Percentiles rank a stretch among this genome's conserved stretches.
Evolutionary conservation across 2,329 filamentous ascomycete genomes (phyloP).

Genomic region (Lojkania enalia): DNA sequence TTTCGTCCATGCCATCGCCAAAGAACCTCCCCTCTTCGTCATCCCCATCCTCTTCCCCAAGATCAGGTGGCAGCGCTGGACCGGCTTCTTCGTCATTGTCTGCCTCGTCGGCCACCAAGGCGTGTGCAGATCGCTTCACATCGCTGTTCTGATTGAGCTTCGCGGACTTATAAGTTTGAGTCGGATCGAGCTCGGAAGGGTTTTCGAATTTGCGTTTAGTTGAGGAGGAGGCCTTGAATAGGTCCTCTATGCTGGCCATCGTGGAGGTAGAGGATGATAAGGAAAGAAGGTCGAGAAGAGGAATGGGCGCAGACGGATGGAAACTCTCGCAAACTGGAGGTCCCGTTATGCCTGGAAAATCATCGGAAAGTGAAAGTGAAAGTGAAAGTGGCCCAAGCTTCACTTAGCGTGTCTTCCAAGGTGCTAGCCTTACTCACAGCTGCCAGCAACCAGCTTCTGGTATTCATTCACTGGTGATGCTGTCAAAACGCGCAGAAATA

Average conservation of each 20-base stretch:
- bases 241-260: slow-evolving; percentile 66
- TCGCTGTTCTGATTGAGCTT: slow-evolving; percentile 58
- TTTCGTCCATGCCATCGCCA: slow-evolving; percentile 81
- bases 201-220: slow-evolving; percentile 64
- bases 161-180: slow-evolving; percentile 63
- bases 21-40: slow-evolving; percentile 97
- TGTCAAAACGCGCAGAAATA: too few relatives aligned
- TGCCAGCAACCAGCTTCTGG: too few relatives aligned
- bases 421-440: too few relatives aligned
- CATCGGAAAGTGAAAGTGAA: too few relatives aligned
- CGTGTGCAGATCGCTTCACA: slow-evolving; percentile 52
- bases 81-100: slow-evolving; percentile 53
- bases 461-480: too few relatives aligned
- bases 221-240: slow-evolving; percentile 60
- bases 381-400: too few relatives aligned
- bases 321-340: too few relatives aligned
- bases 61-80: slow-evolving; percentile 59
- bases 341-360: too few relatives aligned
- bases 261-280: too few relatives aligned
- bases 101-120: slow-evolving; percentile 54
- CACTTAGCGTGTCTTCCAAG: too few relatives aligned
- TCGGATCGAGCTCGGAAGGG: slow-evolving; percentile 57
- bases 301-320: too few relatives aligned
- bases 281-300: too few relatives aligned
- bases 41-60: slow-evolving; percentile 57